Evolutionary conservation across 345 rosid species (phyloP).

Genomic region (Eucalyptus regnans): DNA sequence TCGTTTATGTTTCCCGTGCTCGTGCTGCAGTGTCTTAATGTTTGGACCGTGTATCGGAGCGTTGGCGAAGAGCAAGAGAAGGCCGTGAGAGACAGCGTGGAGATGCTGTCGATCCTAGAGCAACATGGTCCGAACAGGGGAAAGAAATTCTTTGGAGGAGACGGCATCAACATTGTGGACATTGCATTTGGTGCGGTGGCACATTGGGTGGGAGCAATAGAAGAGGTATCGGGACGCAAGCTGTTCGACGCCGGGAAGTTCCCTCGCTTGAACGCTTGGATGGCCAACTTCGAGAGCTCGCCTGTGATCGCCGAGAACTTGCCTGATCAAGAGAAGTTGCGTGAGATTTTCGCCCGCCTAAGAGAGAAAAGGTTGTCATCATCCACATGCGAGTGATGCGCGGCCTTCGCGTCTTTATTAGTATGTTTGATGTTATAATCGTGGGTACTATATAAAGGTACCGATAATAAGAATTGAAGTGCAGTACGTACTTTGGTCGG

Average conservation of each 20-base stretch:
- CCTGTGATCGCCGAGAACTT: constrained; percentile 1
- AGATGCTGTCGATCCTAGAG: constrained; percentile 1
- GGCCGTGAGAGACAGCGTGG: background rate
- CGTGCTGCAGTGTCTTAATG: background rate
- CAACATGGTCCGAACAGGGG: constrained; percentile 3
- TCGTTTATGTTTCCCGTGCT: background rate
- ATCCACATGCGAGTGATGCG: background rate
- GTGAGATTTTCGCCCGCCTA: background rate
- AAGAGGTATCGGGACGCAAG: background rate
- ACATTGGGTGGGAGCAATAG: background rate
- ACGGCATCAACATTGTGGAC: background rate
- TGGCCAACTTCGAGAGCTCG: background rate
- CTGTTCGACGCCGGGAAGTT: background rate
- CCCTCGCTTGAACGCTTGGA: constrained; percentile 2
- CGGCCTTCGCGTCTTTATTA: background rate
- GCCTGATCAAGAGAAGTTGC: background rate
- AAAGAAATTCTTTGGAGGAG: constrained; percentile 6
- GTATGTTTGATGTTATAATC: background rate
- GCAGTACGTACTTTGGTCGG: background rate
- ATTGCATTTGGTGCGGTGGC: background rate
- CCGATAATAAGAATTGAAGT: background rate
- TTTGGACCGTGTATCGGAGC: background rate
- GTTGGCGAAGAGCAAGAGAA: constrained; percentile 3
- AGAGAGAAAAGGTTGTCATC: background rate
- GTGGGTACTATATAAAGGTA: background rate